Conservation (phyloP, 2,329 filamentous ascomycete genomes). For the Penicillium sclerotigenum region DNA sequence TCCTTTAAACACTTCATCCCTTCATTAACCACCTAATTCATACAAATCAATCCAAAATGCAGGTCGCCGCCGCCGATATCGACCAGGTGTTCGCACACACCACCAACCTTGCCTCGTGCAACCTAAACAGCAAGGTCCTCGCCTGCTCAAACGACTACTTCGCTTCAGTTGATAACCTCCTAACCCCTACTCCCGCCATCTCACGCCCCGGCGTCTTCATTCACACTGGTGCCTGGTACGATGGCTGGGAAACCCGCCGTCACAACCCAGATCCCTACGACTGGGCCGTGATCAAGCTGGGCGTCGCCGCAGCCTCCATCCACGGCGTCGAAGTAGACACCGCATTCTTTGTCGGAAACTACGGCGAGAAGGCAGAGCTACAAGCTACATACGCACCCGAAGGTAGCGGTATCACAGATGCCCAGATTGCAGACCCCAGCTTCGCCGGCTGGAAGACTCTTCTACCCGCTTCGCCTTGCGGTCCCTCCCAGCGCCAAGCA, state of each 20-base stretch:
- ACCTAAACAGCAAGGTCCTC: slow-evolving; percentile 54
- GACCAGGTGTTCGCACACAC: slow-evolving; percentile 55
- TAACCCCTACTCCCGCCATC: slow-evolving; percentile 55
- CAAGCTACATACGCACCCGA: slow-evolving; percentile 33
- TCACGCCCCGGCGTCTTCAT: slow-evolving; percentile 58
- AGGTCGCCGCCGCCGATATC: slow-evolving; percentile 49
- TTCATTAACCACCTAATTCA: neutral
- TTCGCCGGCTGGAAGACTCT: slow-evolving; percentile 41
- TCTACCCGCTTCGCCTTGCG: slow-evolving; percentile 38
- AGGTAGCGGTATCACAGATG: slow-evolving; percentile 22
- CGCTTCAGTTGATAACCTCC: slow-evolving; percentile 57
- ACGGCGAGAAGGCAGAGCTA: slow-evolving; percentile 43
- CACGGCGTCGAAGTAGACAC: slow-evolving; percentile 47
- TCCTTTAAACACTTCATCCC: neutral
- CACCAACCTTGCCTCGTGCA: slow-evolving; percentile 47
- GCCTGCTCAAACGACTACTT: slow-evolving; percentile 61
- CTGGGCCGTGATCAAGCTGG: slow-evolving; percentile 59
- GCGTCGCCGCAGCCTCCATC: slow-evolving; percentile 45
- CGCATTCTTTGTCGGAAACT: slow-evolving; percentile 46
- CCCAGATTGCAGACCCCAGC: slow-evolving; percentile 31
- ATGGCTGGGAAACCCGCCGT: slow-evolving; percentile 62
- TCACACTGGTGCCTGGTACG: slow-evolving; percentile 61
- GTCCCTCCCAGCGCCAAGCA: slow-evolving; percentile 42
- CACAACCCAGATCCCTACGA: slow-evolving; percentile 59
- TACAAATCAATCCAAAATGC: neutral